phyloP scores from a whole-genome alignment of 176 grass and related monocot genomes.

The Otatea glauca region DNA sequence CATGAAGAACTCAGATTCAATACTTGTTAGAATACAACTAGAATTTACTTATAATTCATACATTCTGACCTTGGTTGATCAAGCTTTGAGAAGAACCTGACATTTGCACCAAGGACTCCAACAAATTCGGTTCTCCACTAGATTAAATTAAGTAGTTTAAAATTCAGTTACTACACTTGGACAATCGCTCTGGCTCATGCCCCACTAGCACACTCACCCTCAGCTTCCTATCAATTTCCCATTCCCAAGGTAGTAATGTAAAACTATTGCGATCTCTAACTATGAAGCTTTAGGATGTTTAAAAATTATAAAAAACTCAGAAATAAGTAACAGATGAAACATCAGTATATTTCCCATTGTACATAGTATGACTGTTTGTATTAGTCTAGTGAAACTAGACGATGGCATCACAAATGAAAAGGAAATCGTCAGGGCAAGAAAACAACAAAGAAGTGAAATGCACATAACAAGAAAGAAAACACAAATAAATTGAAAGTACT shows the following conservation, averaged over 20 bases:
- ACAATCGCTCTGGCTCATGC: background rate
- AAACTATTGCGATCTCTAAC: too few species aligned
- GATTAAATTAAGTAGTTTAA: constrained; percentile 10
- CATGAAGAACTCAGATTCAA: background rate
- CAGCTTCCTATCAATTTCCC: too few species aligned
- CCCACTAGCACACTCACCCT: background rate
- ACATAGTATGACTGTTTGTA: too few species aligned
- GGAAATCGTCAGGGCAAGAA: background rate
- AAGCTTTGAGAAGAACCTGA: background rate
- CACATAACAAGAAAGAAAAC: background rate
- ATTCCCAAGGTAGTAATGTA: too few species aligned
- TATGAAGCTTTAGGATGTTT: too few species aligned
- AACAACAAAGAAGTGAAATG: background rate
- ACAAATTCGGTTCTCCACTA: background rate
- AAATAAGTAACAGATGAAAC: too few species aligned
- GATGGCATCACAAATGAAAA: background rate
- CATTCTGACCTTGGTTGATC: background rate
- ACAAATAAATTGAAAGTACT: background rate
- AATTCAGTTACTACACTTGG: background rate
- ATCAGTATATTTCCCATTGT: too few species aligned
- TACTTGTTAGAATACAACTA: constrained; percentile 10
- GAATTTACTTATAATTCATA: background rate
- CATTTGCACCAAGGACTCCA: background rate
- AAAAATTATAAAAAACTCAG: too few species aligned
- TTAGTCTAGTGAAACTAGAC: background rate